Evolutionary conservation across 306 rosid genomes (phyloP), one percentile per base, ranked within the genome.

Genomic region (Morella rubra): DNA sequence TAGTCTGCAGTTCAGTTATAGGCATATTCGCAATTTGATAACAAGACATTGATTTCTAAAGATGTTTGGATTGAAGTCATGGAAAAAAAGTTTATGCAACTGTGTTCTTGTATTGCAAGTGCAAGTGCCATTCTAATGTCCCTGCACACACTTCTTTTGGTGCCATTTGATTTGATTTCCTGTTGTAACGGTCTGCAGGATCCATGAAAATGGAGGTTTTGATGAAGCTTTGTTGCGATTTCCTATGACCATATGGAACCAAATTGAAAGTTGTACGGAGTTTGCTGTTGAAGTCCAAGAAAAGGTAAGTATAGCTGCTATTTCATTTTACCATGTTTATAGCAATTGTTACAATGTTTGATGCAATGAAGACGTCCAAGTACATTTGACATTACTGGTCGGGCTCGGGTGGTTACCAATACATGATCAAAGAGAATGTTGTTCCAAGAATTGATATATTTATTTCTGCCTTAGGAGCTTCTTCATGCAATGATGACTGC

Each of bases 401-500:
- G 47, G 47, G 69, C 40, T 66, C 53, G 44, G 19, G 58, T 62
- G 44, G 40, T 60, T 44, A 8, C 42, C 16, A 8, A 59, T 24
- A 19, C 58, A 69, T 18, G 18, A 64, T 55, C 51, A 46, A 76
- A 71, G 52, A 37, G 10, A 60, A 76, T 62, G 44, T 66, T 47
- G n/a, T 66, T 75, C 72, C 32, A 45, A 69, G 71, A 68, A 64
- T 14, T 83, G 55, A 47, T 64, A 27, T 81, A n/a, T 79, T 80
- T 78, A 56, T 73, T 76, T 86, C 70, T 80, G 65, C 67, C 86
- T 77, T 85, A 95, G 98, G 96, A 68, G 65, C 89, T 92, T 79
- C 87, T 90, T 81, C 90, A 86, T 84, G 92, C 97, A 77, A 79
- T 85, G 62, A 88, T 88, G 91, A 84, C 72, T 81, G 88, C 87